Percentiles rank a stretch among this genome's conserved stretches.
Evolutionary conservation across 2,329 filamentous ascomycete species (phyloP).

Genomic region (Phyllosticta citribraziliensis): DNA sequence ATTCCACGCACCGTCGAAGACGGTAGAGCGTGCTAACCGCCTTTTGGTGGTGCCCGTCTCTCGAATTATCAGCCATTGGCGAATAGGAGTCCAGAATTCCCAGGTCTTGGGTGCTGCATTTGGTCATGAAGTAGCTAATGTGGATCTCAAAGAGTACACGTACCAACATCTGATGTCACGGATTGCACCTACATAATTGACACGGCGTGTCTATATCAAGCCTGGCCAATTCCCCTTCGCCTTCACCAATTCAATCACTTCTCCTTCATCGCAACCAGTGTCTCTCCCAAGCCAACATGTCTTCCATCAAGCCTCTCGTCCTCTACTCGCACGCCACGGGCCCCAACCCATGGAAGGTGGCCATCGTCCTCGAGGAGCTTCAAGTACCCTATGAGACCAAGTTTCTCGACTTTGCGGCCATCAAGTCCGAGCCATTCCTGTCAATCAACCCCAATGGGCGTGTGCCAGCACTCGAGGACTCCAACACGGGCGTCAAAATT

Average conservation of each 20-base stretch:
- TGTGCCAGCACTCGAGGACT: conserved; percentile 34
- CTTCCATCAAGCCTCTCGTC: conserved; percentile 7
- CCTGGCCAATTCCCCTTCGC: neutral
- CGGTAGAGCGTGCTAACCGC: neutral
- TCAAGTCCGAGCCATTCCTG: conserved; percentile 30
- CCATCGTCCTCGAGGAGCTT: conserved; percentile 37
- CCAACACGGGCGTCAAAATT: conserved; percentile 33
- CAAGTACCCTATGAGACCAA: conserved; percentile 31
- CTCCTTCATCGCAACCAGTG: neutral
- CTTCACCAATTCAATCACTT: neutral
- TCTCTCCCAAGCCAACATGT: neutral
- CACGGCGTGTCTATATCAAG: neutral
- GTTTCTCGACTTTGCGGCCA: conserved; percentile 26
- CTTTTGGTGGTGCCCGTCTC: neutral
- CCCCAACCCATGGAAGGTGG: conserved; percentile 36
- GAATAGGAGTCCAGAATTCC: neutral
- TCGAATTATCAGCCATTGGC: neutral
- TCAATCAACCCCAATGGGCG: conserved; percentile 33
- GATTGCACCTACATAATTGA: neutral
- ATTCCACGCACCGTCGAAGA: neutral
- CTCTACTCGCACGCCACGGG: conserved; percentile 9
- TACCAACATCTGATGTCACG: neutral
- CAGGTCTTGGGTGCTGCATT: neutral
- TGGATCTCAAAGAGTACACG: neutral
- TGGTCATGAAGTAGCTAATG: neutral